Evolutionary conservation across 768 basidiomycete species (phyloP).

Genomic region (Gautieria morchelliformis): DNA sequence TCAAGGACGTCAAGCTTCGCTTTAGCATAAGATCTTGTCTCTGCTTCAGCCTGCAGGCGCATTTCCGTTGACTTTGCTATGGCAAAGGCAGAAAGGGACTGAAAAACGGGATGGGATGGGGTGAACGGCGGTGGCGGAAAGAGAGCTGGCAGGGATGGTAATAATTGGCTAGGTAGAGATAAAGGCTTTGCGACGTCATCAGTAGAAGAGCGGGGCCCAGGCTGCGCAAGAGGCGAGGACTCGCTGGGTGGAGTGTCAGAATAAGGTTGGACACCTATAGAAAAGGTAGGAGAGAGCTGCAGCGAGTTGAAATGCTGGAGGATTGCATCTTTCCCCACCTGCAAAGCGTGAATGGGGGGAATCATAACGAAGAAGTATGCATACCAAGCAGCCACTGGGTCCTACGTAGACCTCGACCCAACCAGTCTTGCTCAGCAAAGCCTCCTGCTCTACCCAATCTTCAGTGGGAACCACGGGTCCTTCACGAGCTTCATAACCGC

Average conservation of each 20-base stretch:
- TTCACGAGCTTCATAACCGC: constrained; percentile 49
- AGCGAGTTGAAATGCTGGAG: constrained; percentile 14
- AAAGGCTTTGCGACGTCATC: background rate
- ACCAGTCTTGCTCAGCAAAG: constrained; percentile 55
- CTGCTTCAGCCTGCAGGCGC: constrained; percentile 48
- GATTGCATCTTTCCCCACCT: constrained; percentile 19
- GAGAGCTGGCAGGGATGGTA: constrained; percentile 48
- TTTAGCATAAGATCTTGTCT: constrained; percentile 42
- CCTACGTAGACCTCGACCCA: constrained; percentile 63
- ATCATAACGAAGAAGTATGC: constrained; percentile 22
- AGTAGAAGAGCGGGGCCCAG: background rate
- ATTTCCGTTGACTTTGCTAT: constrained; percentile 41
- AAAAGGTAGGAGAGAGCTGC: constrained; percentile 6
- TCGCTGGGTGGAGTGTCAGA: background rate
- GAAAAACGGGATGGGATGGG: constrained; percentile 63
- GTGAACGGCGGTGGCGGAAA: constrained; percentile 73
- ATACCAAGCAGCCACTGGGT: constrained; percentile 43
- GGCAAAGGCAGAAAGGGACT: constrained; percentile 53
- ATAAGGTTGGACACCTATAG: constrained; percentile 1
- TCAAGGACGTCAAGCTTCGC: constrained; percentile 49
- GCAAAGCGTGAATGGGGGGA: constrained; percentile 5
- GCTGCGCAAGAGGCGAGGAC: background rate
- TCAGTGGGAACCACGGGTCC: constrained; percentile 60
- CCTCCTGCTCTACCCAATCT: constrained; percentile 69
- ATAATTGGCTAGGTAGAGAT: constrained; percentile 21